Evolutionary conservation across 2,329 filamentous ascomycete genomes (phyloP).

Genomic region (Fusarium sp.): DNA sequence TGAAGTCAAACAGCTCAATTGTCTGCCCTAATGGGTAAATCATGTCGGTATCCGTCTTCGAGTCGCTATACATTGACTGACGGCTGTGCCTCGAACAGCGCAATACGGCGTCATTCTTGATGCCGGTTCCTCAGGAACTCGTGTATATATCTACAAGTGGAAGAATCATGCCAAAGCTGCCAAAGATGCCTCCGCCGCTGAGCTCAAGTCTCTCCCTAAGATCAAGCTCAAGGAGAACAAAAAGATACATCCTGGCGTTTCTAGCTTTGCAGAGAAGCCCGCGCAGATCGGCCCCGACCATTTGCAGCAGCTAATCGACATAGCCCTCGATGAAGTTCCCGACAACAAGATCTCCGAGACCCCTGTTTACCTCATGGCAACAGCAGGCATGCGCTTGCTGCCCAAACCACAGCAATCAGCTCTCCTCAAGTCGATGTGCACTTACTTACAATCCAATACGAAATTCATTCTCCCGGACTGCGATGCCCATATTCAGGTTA

Average conservation of each 20-base stretch:
- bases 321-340: conserved; percentile 85
- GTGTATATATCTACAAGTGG: conserved; percentile 96
- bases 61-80: conserved; percentile 28
- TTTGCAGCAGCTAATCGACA: conserved; percentile 81
- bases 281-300: conserved; percentile 84
- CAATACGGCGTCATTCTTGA: conserved; percentile 96
- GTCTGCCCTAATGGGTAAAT: conserved; percentile 53
- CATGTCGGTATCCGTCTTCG: conserved; percentile 50
- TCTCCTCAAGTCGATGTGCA: conserved; percentile 83
- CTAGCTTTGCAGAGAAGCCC: conserved; percentile 85
- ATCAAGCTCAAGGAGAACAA: conserved; percentile 89
- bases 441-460: conserved; percentile 82
- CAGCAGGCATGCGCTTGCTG: conserved; percentile 92
- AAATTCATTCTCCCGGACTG: conserved; percentile 92
- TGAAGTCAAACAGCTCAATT: conserved; percentile 3
- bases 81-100: conserved; percentile 55
- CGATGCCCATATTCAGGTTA: conserved; percentile 89
- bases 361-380: conserved; percentile 94
- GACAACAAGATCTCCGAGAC: conserved; percentile 82
- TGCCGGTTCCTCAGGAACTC: conserved; percentile 96
- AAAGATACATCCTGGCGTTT: conserved; percentile 94
- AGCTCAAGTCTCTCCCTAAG: conserved; percentile 77
- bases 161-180: conserved; percentile 77
- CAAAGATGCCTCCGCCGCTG: conserved; percentile 61
- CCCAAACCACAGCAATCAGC: conserved; percentile 78